Conservation (phyloP, 257 asterid species). For the Solanum boliviense region DNA sequence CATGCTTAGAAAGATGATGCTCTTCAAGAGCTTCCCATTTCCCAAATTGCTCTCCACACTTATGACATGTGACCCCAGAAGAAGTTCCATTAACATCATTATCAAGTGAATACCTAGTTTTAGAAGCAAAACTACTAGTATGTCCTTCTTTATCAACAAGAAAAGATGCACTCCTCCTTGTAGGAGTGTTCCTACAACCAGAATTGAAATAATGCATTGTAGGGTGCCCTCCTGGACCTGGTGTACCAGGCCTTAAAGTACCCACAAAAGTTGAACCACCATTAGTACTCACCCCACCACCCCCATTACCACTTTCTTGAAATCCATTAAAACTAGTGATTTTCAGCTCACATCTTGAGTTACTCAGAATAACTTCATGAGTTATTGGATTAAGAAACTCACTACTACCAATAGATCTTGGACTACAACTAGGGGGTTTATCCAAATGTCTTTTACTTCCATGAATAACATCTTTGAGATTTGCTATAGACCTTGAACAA, state of each 20-base stretch:
- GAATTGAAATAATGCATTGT: conserved; percentile 58
- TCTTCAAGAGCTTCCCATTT: conserved; percentile 78
- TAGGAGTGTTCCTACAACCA: conserved; percentile 33
- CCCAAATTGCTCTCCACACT: conserved; percentile 80
- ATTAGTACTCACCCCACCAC: not conserved
- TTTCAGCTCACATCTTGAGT: conserved; percentile 43
- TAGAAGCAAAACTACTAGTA: conserved; percentile 14
- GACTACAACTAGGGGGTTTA: conserved; percentile 52
- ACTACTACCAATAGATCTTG: conserved; percentile 68
- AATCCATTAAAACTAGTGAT: conserved; percentile 39
- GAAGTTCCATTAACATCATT: conserved; percentile 28
- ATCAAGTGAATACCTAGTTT: conserved; percentile 29
- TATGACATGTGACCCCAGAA: conserved; percentile 37
- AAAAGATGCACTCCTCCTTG: conserved; percentile 28
- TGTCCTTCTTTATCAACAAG: conserved; percentile 26
- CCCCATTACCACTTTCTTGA: conserved; percentile 8
- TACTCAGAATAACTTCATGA: conserved; percentile 43
- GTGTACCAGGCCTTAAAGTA: conserved; percentile 69
- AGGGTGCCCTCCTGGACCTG: conserved; percentile 65
- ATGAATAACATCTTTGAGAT: conserved; percentile 57
- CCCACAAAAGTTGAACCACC: conserved; percentile 40
- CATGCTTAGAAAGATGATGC: conserved; percentile 85
- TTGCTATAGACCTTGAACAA: conserved; percentile 66
- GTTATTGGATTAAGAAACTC: conserved; percentile 54
- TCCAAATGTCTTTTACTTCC: conserved; percentile 57